Conservation (phyloP, 2,329 filamentous ascomycete genomes). For the Penicillium sp. region DNA sequence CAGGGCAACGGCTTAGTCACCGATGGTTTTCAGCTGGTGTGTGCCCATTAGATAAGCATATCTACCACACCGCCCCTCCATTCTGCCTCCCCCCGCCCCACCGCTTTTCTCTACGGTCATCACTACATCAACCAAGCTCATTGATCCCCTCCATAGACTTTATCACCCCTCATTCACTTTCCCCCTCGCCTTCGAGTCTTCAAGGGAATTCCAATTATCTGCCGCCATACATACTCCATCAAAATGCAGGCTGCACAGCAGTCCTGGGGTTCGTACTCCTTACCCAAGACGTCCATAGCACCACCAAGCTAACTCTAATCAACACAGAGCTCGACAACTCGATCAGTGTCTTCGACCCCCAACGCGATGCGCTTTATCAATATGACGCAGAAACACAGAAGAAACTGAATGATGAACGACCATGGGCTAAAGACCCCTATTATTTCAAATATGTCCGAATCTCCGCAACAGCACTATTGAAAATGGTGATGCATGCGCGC, state of each 20-base stretch:
- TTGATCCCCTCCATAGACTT: slow-evolving; percentile 7
- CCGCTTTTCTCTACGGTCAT: slow-evolving; percentile 25
- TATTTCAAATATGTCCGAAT: slow-evolving; percentile 95
- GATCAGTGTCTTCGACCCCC: slow-evolving; percentile 77
- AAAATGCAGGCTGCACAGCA: slow-evolving; percentile 59
- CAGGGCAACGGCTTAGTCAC: slow-evolving; percentile 39
- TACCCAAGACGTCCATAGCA: neutral
- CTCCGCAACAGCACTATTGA: slow-evolving; percentile 88
- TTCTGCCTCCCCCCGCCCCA: slow-evolving; percentile 27
- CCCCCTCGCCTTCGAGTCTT: slow-evolving; percentile 3
- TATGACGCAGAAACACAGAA: slow-evolving; percentile 73
- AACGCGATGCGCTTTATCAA: slow-evolving; percentile 86
- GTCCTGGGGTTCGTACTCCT: slow-evolving; percentile 56
- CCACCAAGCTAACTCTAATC: neutral
- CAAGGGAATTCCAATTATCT: neutral
- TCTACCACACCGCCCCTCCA: neutral
- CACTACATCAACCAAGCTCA: slow-evolving; percentile 11
- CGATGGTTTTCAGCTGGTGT: neutral
- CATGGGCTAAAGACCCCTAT: slow-evolving; percentile 76
- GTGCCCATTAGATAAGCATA: neutral
- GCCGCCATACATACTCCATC: neutral
- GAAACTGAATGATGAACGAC: slow-evolving; percentile 61
- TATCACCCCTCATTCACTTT: neutral
- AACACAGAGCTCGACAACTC: slow-evolving; percentile 80
- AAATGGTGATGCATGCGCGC: slow-evolving; percentile 99